phyloP scores from a whole-genome alignment of 768 basidiomycete species.

The Auricularia heimuer region DNA sequence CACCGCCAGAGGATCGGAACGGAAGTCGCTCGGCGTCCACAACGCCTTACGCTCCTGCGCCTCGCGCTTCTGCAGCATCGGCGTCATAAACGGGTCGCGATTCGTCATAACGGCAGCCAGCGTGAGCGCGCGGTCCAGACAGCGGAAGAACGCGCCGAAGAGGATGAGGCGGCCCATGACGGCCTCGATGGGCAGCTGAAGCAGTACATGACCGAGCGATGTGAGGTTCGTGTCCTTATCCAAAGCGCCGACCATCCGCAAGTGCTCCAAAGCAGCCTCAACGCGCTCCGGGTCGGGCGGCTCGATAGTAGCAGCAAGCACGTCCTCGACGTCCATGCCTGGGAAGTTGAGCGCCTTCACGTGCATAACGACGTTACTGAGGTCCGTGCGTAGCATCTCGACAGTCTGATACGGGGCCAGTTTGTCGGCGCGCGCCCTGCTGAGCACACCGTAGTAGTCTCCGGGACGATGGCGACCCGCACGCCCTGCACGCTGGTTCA shows the following conservation, averaged over 20 bases:
- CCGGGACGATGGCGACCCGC: constrained; percentile 87
- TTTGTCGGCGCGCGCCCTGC: constrained; percentile 45
- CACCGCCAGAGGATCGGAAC: constrained; percentile 74
- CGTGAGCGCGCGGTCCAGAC: constrained; percentile 77
- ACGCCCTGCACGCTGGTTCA: constrained; percentile 86
- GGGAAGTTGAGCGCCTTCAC: constrained; percentile 89
- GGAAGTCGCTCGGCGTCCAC: constrained; percentile 72
- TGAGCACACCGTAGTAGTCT: constrained; percentile 81
- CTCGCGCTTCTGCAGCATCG: constrained; percentile 62
- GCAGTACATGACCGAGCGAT: constrained; percentile 76
- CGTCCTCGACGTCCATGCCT: constrained; percentile 76
- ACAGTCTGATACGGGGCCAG: constrained; percentile 79
- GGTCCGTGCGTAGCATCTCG: constrained; percentile 87
- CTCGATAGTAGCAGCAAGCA: constrained; percentile 76
- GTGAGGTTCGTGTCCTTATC: constrained; percentile 69
- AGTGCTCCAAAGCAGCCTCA: constrained; percentile 62
- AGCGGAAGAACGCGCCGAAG: constrained; percentile 87
- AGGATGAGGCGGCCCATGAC: constrained; percentile 84
- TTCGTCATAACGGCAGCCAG: constrained; percentile 86
- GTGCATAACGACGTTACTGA: constrained; percentile 93
- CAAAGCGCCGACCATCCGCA: constrained; percentile 82
- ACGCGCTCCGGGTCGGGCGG: constrained; percentile 75
- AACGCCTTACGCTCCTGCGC: constrained; percentile 63
- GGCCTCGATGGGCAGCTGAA: constrained; percentile 83
- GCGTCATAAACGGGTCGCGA: constrained; percentile 84